Evolutionary conservation across 139 green algal genomes (phyloP).

Genomic region (Nannochloris sp.): DNA sequence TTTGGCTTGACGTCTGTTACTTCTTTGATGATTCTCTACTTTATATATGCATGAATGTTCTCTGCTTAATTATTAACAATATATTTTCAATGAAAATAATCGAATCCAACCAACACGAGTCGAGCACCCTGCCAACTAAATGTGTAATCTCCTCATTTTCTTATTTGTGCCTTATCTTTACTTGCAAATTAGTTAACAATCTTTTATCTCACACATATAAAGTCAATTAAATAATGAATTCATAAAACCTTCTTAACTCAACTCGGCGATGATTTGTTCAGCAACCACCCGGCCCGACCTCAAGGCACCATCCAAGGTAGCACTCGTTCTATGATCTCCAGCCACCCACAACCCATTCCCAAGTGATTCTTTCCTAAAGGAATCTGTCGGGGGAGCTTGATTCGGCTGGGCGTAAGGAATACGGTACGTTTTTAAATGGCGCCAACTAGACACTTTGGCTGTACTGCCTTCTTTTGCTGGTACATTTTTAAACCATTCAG

Average conservation of each 20-base stretch:
- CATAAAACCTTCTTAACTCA: not conserved
- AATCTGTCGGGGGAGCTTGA: constrained; percentile 74
- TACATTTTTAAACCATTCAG: constrained; percentile 1
- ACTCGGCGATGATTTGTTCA: constrained; percentile 52
- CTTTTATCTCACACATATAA: not conserved
- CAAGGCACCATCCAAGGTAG: constrained; percentile 88
- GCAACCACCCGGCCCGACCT: constrained; percentile 63
- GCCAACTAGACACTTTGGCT: constrained; percentile 60
- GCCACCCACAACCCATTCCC: constrained; percentile 64
- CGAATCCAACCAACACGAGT: too few relatives aligned
- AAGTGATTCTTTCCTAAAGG: constrained; percentile 53
- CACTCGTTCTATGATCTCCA: constrained; percentile 82
- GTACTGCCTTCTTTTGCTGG: not conserved
- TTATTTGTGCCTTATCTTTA: not conserved
- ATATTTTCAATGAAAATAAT: not conserved
- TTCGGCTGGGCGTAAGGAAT: constrained; percentile 92
- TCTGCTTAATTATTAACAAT: not conserved
- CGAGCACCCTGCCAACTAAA: too few relatives aligned
- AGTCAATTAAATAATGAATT: not conserved
- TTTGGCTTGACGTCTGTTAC: too few relatives aligned
- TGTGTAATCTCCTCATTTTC: not conserved
- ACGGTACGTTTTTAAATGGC: constrained; percentile 80
- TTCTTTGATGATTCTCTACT: not conserved
- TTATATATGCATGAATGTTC: not conserved
- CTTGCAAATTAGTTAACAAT: not conserved